Evolutionary conservation across 345 rosid genomes (phyloP).

Genomic region (Pugionium cornutum): DNA sequence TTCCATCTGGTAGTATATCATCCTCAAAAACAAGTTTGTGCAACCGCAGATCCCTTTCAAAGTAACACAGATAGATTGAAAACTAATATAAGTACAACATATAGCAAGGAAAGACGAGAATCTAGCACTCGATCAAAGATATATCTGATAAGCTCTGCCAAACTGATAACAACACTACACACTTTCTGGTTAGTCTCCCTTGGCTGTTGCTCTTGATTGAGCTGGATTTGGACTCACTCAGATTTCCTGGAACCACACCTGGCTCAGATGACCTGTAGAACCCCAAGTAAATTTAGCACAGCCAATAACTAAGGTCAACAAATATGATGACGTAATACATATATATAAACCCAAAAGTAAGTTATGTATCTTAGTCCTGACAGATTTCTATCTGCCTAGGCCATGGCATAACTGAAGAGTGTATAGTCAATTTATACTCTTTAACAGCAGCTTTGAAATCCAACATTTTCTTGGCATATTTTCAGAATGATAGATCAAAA

Average conservation of each 20-base stretch:
- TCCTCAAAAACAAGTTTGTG: conserved; percentile 90
- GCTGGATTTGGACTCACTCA: conserved; percentile 43
- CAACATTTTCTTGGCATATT: not conserved
- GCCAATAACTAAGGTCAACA: not conserved
- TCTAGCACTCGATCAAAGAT: conserved; percentile 14
- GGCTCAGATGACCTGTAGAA: conserved; percentile 54
- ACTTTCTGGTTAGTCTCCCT: conserved; percentile 86
- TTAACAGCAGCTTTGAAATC: no score
- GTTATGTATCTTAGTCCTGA: conserved; percentile 23
- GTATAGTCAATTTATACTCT: not conserved
- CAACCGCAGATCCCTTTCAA: conserved; percentile 73
- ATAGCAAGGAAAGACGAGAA: not conserved
- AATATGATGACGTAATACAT: not conserved
- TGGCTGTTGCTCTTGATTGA: conserved; percentile 50
- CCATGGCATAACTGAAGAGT: not conserved
- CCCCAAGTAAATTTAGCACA: not conserved
- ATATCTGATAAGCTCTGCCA: conserved; percentile 2
- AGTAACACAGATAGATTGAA: conserved; percentile 23
- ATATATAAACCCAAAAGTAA: conserved; percentile 2
- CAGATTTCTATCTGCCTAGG: not conserved
- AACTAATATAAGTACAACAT: conserved; percentile 22
- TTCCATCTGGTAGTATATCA: conserved; percentile 80
- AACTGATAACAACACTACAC: conserved; percentile 24
- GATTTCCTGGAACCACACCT: conserved; percentile 38
- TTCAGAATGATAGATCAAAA: conserved; percentile 1